These are phyloP conservation scores for Epichloe sylvatica DNA, from an alignment of 2,329 filamentous ascomycete genomes.

Conservation along the genomic window DNA sequence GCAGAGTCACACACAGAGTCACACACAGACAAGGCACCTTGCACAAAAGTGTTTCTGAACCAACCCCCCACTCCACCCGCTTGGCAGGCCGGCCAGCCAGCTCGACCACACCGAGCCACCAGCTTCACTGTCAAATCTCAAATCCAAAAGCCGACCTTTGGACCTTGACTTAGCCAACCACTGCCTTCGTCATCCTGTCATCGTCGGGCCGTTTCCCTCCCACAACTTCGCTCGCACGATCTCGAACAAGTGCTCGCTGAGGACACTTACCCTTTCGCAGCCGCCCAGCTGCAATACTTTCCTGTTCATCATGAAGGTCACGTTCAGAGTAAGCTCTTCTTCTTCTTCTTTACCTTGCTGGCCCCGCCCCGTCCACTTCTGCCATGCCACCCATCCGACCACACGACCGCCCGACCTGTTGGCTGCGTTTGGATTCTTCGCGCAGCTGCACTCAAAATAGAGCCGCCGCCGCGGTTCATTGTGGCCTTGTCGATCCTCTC, in stretches of 20 bases:
- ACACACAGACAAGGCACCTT: too few species aligned
- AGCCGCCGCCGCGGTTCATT: background rate
- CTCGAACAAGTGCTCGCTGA: background rate
- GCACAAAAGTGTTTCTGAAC: background rate
- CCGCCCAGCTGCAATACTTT: slow-evolving; percentile 16
- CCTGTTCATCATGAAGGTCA: slow-evolving; percentile 50
- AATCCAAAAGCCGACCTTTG: background rate
- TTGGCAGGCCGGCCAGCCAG: background rate
- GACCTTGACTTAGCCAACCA: slow-evolving; percentile 4
- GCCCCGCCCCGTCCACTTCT: background rate
- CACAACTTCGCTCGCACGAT: slow-evolving; percentile 1
- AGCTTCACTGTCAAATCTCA: background rate
- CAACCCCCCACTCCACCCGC: background rate
- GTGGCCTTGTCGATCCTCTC: background rate
- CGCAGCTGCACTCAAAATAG: background rate
- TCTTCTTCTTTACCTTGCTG: background rate
- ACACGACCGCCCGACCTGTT: background rate
- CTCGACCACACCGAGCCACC: slow-evolving; percentile 1
- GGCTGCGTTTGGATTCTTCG: background rate
- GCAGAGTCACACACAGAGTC: too few species aligned
- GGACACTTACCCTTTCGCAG: slow-evolving; percentile 1
- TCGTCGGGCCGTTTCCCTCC: slow-evolving; percentile 1
- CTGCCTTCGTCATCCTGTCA: slow-evolving; percentile 7
- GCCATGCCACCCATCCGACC: background rate
- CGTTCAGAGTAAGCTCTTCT: slow-evolving; percentile 40